A percentile compares a stretch with the other conserved stretches of the same genome.
phyloP scores from a whole-genome alignment of 2,329 filamentous ascomycete species.

The Venturia oleaginea region DNA sequence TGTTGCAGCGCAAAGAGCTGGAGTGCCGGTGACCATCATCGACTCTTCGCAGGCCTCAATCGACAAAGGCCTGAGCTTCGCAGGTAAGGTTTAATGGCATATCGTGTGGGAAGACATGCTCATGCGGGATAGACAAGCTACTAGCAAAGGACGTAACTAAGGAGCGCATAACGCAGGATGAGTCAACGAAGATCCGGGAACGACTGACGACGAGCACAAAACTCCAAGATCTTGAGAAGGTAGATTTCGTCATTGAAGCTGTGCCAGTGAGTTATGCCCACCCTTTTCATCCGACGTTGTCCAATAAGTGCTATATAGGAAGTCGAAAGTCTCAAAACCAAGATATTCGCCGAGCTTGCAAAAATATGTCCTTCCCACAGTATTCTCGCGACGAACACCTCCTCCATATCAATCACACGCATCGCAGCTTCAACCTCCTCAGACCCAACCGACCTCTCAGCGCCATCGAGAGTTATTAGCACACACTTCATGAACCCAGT shows the following conservation, averaged over 20 bases:
- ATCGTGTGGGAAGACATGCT: background rate
- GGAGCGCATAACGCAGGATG: conserved; percentile 70
- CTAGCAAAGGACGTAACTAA: conserved; percentile 89
- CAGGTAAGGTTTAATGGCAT: conserved; percentile 46
- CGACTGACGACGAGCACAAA: conserved; percentile 62
- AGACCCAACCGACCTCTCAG: conserved; percentile 70
- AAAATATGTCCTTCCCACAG: conserved; percentile 74
- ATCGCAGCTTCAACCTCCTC: conserved; percentile 80
- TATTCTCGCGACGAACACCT: conserved; percentile 94
- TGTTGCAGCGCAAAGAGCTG: conserved; percentile 77
- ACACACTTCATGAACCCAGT: conserved; percentile 99
- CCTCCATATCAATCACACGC: conserved; percentile 94
- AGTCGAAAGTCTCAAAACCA: conserved; percentile 76
- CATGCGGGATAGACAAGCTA: conserved; percentile 60
- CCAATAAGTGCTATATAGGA: conserved; percentile 38
- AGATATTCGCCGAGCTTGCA: conserved; percentile 77
- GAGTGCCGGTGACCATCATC: conserved; percentile 75
- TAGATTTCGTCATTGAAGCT: conserved; percentile 96
- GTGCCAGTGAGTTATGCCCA: conserved; percentile 50
- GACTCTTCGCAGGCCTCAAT: conserved; percentile 78
- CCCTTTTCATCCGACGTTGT: background rate
- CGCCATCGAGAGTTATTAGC: conserved; percentile 79
- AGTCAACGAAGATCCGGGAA: conserved; percentile 63
- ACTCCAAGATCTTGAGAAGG: conserved; percentile 67
- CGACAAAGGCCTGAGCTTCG: conserved; percentile 83